Base-by-base conservation (phyloP, 306 rosid species). In the Cyclanthera cordifolia region DNA sequence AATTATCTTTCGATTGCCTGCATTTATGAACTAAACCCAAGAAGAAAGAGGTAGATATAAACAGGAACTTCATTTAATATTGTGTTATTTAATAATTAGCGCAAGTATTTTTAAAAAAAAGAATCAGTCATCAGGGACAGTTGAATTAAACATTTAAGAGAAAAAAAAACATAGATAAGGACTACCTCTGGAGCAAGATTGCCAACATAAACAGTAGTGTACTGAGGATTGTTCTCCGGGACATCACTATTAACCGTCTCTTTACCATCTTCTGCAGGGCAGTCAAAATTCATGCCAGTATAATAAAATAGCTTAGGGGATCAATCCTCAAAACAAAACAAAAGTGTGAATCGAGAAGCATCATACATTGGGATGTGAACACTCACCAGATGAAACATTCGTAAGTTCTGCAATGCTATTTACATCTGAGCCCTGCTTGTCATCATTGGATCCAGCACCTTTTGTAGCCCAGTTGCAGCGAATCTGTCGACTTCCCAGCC, bases 381-480 rank as follows among this genome's bases (percentile, higher is more conserved):
- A 48, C 58, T 72, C 28, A 93, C 96, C 96, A 60, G 99, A 91
- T 78, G 95, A 84, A 20, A 91, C 96, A 75, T 82, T 93, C 72
- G 95, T 86, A 51, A 90, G 87, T 81, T 93, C 99, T 60, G 88
- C 95, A 67, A 90, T 88, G 71, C 90, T 87, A 77, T 93, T 93
- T 25, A 81, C 69, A 34, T 93, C 99, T 58, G 91, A 79, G 74
- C 72, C 86, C 81, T 79, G 90, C 81, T 86, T 90, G 75, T 93
- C 99, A 39, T 90, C 99, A 65, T 34, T 87, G 45, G 87, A 58
- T 20, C 72, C 87, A 69, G 99, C 96, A 76, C 96, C 99, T 81
- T 93, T 93, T 46, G 95, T 85, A 55, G 99, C 99, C 99, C 99
- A 93, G 79, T 93, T 93, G 75, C 96, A 93, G 20, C 95, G 95